phyloP scores from a whole-genome alignment of 352 stramenopile genomes.

The Globisporangium canariense region DNA sequence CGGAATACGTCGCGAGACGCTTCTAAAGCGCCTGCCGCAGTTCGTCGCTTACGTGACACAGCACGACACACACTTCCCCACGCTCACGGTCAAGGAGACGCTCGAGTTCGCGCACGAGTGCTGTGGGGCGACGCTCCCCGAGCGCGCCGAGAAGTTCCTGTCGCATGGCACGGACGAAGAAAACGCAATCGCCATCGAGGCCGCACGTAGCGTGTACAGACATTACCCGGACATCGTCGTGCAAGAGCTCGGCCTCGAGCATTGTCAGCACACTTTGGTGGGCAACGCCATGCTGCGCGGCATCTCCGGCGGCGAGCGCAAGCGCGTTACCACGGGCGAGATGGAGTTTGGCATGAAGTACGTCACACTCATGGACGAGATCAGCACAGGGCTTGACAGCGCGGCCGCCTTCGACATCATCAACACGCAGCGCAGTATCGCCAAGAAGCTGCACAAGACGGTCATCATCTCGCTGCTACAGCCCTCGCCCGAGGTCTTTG shows the following conservation, averaged over 20 bases:
- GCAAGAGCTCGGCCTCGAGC: conserved; percentile 43
- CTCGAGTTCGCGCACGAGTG: conserved; percentile 54
- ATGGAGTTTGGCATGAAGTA: conserved; percentile 75
- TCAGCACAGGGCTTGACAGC: conserved; percentile 59
- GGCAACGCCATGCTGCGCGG: conserved; percentile 52
- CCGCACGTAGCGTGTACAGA: conserved; percentile 30
- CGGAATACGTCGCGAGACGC: conserved; percentile 23
- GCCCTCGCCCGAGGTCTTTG: conserved; percentile 90
- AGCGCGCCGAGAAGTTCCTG: conserved; percentile 29
- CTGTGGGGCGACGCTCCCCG: conserved; percentile 37
- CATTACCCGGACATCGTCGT: conserved; percentile 59
- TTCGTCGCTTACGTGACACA: conserved; percentile 53
- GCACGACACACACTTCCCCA: conserved; percentile 44
- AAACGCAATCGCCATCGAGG: conserved; percentile 36
- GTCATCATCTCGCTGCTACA: conserved; percentile 84
- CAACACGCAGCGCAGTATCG: conserved; percentile 34
- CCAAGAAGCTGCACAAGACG: conserved; percentile 45
- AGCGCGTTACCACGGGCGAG: conserved; percentile 63
- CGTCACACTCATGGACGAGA: conserved; percentile 82
- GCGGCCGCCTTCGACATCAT: conserved; percentile 60
- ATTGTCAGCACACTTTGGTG: conserved; percentile 60
- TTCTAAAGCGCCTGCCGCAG: conserved; percentile 41
- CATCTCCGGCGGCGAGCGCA: conserved; percentile 61
- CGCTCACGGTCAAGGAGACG: conserved; percentile 47
- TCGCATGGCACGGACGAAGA: conserved; percentile 37